A percentile compares a stretch with the other conserved stretches of the same genome.
These are phyloP conservation scores for Glonium stellatum DNA, from an alignment of 495 filamentous ascomycete genomes.

Conservation along the genomic window DNA sequence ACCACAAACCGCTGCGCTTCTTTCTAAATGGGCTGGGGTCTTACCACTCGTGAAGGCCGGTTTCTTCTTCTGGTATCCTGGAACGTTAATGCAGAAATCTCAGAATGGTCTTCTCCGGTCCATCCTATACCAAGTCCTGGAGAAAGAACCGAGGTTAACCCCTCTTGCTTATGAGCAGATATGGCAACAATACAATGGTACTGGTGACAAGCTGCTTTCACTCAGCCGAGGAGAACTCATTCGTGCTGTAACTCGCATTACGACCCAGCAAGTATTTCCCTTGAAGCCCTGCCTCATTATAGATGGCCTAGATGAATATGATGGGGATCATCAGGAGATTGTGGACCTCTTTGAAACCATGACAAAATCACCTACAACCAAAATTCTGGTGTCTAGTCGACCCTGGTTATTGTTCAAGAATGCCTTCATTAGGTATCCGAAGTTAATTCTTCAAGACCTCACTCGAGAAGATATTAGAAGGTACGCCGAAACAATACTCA, in stretches of 20 bases:
- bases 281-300: slow-evolving; percentile 6
- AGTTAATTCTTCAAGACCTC: not conserved
- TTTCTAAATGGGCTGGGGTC: not conserved
- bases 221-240: not conserved
- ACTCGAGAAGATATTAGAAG: not conserved
- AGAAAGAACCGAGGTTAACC: slow-evolving; percentile 5
- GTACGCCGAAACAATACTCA: not conserved
- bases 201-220: not conserved
- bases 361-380: not conserved
- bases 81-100: slow-evolving; percentile 38
- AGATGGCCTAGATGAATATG: slow-evolving; percentile 13
- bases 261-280: not conserved
- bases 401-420: slow-evolving; percentile 4
- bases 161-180: not conserved
- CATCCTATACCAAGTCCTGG: slow-evolving; percentile 38
- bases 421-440: not conserved
- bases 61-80: slow-evolving; percentile 41
- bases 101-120: slow-evolving; percentile 38
- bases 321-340: not conserved
- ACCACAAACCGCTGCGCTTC: not conserved
- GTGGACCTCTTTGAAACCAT: not conserved
- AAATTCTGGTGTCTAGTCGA: slow-evolving; percentile 6
- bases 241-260: not conserved
- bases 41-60: slow-evolving; percentile 27
- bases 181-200: not conserved